Evolutionary conservation across 345 rosid genomes (phyloP).

Genomic region (sweet orange (Citrus sinensis)): DVS_A1.0 CM039163.1:32295501-32296000

Average conservation of each 20-base stretch:
- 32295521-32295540: conserved; percentile 86
- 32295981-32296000: not conserved
- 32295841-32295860: conserved; percentile 90
- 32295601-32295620: conserved; percentile 92
- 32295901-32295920: conserved; percentile 87
- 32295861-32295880: conserved; percentile 91
- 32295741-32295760: conserved; percentile 86
- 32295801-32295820: conserved; percentile 89
- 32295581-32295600: conserved; percentile 99
- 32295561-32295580: conserved; percentile 96
- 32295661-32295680: not conserved
- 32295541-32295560: conserved; percentile 95
- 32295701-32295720: conserved; percentile 1
- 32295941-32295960: conserved; percentile 69
- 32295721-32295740: conserved; percentile 66
- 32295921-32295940: conserved; percentile 90
- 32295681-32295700: not conserved
- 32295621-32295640: conserved; percentile 74
- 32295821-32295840: conserved; percentile 88
- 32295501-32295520: conserved; percentile 86
- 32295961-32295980: not conserved
- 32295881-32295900: conserved; percentile 90
- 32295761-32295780: conserved; percentile 95
- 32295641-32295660: conserved; percentile 3
- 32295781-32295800: conserved; percentile 70